Evolutionary conservation across 345 rosid species (phyloP).

Genomic region (Carallia pectinifolia): DNA sequence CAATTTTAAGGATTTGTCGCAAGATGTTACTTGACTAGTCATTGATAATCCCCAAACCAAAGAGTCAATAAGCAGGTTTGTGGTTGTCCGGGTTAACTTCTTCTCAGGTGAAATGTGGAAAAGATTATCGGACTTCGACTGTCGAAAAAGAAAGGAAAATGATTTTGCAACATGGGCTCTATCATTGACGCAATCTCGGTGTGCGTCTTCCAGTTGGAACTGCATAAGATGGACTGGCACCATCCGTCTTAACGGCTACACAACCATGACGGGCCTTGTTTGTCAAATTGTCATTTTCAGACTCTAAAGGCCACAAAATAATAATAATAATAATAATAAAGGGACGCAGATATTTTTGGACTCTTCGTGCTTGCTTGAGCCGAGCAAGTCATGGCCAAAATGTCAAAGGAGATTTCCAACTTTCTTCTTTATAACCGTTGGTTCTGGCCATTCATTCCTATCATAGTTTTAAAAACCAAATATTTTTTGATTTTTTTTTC

Average conservation of each 20-base stretch:
- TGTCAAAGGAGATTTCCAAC: conserved; percentile 31
- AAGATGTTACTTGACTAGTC: too few relatives aligned
- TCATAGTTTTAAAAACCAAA: too few relatives aligned
- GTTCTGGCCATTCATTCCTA: too few relatives aligned
- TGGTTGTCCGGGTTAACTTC: neutral
- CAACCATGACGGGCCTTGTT: too few relatives aligned
- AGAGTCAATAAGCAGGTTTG: too few relatives aligned
- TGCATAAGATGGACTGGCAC: conserved; percentile 16
- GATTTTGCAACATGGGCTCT: neutral
- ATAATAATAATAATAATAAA: conserved; percentile 21
- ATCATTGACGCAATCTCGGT: neutral
- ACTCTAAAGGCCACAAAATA: conserved; percentile 26
- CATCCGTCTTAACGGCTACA: conserved; percentile 21
- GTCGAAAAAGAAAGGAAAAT: too few relatives aligned
- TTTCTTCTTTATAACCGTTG: neutral
- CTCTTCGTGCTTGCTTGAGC: conserved; percentile 33
- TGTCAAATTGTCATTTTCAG: conserved; percentile 15
- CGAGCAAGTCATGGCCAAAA: conserved; percentile 35
- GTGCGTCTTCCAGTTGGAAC: conserved; percentile 18
- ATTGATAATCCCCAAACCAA: too few relatives aligned
- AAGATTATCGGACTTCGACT: neutral
- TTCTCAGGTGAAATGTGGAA: neutral
- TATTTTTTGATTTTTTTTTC: too few relatives aligned
- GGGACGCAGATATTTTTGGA: conserved; percentile 31
- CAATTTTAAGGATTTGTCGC: too few relatives aligned